Conservation (phyloP, 2,329 filamentous ascomycete genomes). For the Diplodia sapinea region DNA sequence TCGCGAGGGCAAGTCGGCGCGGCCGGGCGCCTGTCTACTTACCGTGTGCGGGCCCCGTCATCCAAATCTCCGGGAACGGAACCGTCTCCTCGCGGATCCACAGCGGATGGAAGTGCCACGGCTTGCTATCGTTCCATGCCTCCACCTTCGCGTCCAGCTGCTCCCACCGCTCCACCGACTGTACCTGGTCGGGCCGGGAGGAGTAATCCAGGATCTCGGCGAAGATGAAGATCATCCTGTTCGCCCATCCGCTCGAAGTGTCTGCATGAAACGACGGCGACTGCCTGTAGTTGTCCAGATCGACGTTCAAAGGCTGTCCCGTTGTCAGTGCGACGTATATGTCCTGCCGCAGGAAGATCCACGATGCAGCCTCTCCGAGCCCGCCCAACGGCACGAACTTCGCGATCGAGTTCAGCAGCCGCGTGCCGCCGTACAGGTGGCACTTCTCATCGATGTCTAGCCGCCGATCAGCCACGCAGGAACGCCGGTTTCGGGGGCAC, state of each 20-base stretch:
- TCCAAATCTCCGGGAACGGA: conserved; percentile 29
- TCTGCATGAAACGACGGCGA: conserved; percentile 41
- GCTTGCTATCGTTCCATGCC: conserved; percentile 43
- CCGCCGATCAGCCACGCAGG: background rate
- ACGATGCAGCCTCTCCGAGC: conserved; percentile 49
- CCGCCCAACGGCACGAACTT: conserved; percentile 48
- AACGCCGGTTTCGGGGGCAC: too few species aligned
- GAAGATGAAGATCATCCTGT: conserved; percentile 43
- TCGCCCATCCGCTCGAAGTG: conserved; percentile 43
- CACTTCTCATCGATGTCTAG: conserved; percentile 45
- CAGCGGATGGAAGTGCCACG: conserved; percentile 40
- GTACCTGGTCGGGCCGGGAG: conserved; percentile 36
- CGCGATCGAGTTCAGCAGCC: conserved; percentile 48
- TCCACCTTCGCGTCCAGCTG: conserved; percentile 41
- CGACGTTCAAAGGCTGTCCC: conserved; percentile 43
- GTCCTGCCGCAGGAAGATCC: conserved; percentile 51
- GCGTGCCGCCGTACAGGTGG: conserved; percentile 49
- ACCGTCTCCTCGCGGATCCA: conserved; percentile 23
- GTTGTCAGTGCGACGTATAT: conserved; percentile 49
- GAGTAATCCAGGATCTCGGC: conserved; percentile 40
- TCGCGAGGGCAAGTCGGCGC: background rate
- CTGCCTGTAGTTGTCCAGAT: conserved; percentile 42
- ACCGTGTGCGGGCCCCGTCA: conserved; percentile 28
- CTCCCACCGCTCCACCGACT: conserved; percentile 40
- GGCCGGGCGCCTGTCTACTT: background rate